Conservation (phyloP, 1,139 yeast species). For the Yamadazyma trypodendri region DNA sequence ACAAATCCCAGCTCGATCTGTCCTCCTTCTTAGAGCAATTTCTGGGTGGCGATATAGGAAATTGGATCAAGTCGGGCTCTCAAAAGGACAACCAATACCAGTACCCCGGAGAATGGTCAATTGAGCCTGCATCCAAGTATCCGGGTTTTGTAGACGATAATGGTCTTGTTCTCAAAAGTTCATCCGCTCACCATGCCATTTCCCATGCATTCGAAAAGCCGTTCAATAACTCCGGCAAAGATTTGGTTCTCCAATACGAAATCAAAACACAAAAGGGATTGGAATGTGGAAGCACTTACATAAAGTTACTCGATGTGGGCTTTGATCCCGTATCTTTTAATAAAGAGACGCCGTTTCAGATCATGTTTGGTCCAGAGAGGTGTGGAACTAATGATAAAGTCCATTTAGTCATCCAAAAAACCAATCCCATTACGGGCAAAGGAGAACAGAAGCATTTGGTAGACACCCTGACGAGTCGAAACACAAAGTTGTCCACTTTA, state of each 20-base stretch:
- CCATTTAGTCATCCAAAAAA: constrained; percentile 68
- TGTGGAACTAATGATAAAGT: constrained; percentile 82
- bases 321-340: constrained; percentile 39
- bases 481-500: constrained; percentile 56
- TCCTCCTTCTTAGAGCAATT: constrained; percentile 71
- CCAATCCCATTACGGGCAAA: constrained; percentile 53
- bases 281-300: constrained; percentile 85
- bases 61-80: constrained; percentile 68
- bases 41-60: constrained; percentile 35
- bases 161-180: constrained; percentile 73
- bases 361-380: constrained; percentile 94
- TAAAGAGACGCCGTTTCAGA: constrained; percentile 68
- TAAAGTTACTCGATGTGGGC: constrained; percentile 62
- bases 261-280: constrained; percentile 77
- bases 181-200: constrained; percentile 80
- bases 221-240: constrained; percentile 54
- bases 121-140: constrained; percentile 51
- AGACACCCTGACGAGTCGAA: constrained; percentile 65
- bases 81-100: constrained; percentile 35
- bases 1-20: constrained; percentile 26
- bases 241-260: constrained; percentile 85
- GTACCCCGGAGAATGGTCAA: constrained; percentile 72
- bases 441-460: constrained; percentile 68
- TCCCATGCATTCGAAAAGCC: constrained; percentile 55
- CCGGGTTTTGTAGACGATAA: constrained; percentile 63